Evolutionary conservation across 176 grass and related monocot genomes (phyloP), one percentile per base, ranked within the genome.

Genomic region (Rhynchospora pubera): DNA sequence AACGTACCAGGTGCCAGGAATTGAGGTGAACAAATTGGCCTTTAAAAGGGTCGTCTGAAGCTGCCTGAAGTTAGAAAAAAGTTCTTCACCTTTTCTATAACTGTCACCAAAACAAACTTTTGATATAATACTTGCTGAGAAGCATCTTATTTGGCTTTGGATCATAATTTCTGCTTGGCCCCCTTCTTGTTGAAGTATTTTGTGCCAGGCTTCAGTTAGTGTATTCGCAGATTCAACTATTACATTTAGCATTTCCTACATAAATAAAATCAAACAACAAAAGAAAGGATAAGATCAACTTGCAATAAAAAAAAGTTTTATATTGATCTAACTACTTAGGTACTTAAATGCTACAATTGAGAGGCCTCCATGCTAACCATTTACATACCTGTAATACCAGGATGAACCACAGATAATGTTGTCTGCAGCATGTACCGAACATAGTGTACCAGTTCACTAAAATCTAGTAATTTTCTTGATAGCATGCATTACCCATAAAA

Each of bases 101-200:
- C 79, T 81, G 26, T 57, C 44, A 16, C 55, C 79, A 4, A 65
- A 81, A 30, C 32, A 81, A 81, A 48, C 57, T 64, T 10, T 48
- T 16, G 79, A 81, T 47, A 81, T 81, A 21, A 79, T 85, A 90
- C 91, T 90, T 85, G 87, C 91, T 79, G 94, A 93, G 71, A 93
- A 87, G 28, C 70, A 91, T 63, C 89, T 93, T 84, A 97, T 64
- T 69, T 85, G 88, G 48, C 85, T 88, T 84, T 97, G 89, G 15
- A 97, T 85, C 70, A 93, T 61, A 47, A 97, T 87, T 81, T 97
- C 94, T 51, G 62, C 79, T 65, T 62, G 83, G 9, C 85, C 88
- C 67, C 88, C 91, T 60, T 66, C 65, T 28, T 65, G 81, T 14
- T 78, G 88, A 71, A 94, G 2, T 51, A 81, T 39, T 32, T 62